Conservation (phyloP, 495 filamentous ascomycete species). For the Viridothelium virens region DNA sequence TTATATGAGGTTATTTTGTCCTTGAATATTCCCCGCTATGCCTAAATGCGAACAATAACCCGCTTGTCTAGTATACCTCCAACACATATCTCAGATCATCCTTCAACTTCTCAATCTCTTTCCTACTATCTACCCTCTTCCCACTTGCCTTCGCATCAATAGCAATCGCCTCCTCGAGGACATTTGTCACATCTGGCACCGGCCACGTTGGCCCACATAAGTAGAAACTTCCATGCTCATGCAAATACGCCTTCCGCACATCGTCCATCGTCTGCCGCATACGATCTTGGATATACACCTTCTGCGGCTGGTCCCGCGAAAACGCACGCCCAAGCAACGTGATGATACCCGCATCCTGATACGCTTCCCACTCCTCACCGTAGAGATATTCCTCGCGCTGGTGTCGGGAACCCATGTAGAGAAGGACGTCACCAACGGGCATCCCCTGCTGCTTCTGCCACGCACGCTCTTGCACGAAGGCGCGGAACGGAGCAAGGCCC, state of each 20-base stretch:
- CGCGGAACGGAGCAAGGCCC: slow-evolving; percentile 93
- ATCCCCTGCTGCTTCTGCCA: slow-evolving; percentile 93
- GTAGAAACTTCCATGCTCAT: slow-evolving; percentile 87
- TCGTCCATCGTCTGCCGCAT: slow-evolving; percentile 86
- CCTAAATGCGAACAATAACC: background rate
- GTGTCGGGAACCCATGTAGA: slow-evolving; percentile 96
- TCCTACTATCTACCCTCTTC: slow-evolving; percentile 58
- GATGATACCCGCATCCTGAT: slow-evolving; percentile 89
- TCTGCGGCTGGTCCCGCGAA: slow-evolving; percentile 91
- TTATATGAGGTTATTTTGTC: too few species aligned
- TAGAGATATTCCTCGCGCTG: slow-evolving; percentile 98
- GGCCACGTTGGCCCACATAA: slow-evolving; percentile 98
- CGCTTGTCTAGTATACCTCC: slow-evolving; percentile 69
- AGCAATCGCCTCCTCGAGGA: slow-evolving; percentile 86
- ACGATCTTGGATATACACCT: slow-evolving; percentile 98
- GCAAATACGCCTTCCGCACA: slow-evolving; percentile 81
- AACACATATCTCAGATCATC: slow-evolving; percentile 89
- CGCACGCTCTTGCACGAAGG: slow-evolving; percentile 95
- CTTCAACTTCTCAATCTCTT: slow-evolving; percentile 95
- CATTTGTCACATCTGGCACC: slow-evolving; percentile 93
- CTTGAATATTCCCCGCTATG: background rate
- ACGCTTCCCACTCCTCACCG: slow-evolving; percentile 98
- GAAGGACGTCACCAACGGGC: slow-evolving; percentile 82
- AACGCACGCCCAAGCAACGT: slow-evolving; percentile 91
- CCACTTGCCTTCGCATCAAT: slow-evolving; percentile 52